A percentile compares a stretch with the other conserved stretches of the same genome.
phyloP scores from a whole-genome alignment of 2,329 filamentous ascomycete species.

The Dryadomyces quercivorus region DNA sequence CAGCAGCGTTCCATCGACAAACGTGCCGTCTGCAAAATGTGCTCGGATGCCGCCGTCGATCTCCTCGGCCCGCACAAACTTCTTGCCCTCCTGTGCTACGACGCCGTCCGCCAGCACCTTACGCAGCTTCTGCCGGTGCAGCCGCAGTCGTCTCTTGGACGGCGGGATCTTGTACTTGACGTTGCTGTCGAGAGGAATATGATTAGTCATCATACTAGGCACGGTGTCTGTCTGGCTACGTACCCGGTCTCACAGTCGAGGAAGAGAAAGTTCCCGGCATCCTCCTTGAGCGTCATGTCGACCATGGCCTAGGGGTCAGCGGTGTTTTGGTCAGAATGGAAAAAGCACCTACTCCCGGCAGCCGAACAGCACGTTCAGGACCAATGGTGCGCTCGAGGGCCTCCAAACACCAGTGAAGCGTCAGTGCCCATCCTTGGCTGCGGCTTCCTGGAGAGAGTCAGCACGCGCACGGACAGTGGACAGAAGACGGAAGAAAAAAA shows the following conservation, averaged over 20 bases:
- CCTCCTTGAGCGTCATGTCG: background rate
- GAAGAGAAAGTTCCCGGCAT: background rate
- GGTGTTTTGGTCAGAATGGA: background rate
- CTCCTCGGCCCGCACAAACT: slow-evolving; percentile 17
- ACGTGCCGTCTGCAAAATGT: slow-evolving; percentile 20
- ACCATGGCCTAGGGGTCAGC: background rate
- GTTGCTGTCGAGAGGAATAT: background rate
- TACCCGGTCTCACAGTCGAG: background rate
- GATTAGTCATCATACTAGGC: background rate
- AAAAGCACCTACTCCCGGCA: background rate
- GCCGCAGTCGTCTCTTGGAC: slow-evolving; percentile 15
- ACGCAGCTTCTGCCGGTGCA: slow-evolving; percentile 24
- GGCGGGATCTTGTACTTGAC: slow-evolving; percentile 2
- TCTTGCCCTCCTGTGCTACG: slow-evolving; percentile 21
- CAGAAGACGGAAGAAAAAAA: background rate
- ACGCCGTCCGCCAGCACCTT: slow-evolving; percentile 18
- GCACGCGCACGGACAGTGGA: too few species aligned
- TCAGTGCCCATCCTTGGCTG: slow-evolving; percentile 1
- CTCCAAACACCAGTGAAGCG: background rate
- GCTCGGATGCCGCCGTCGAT: slow-evolving; percentile 15
- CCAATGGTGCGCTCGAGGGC: slow-evolving; percentile 1
- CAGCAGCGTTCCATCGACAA: slow-evolving; percentile 20
- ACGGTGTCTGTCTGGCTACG: background rate
- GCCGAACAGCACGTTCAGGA: background rate
- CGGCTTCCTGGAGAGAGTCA: background rate